Conservation (phyloP, 1,284 basidiomycete species). For the Moesziomyces sp. region DNA sequence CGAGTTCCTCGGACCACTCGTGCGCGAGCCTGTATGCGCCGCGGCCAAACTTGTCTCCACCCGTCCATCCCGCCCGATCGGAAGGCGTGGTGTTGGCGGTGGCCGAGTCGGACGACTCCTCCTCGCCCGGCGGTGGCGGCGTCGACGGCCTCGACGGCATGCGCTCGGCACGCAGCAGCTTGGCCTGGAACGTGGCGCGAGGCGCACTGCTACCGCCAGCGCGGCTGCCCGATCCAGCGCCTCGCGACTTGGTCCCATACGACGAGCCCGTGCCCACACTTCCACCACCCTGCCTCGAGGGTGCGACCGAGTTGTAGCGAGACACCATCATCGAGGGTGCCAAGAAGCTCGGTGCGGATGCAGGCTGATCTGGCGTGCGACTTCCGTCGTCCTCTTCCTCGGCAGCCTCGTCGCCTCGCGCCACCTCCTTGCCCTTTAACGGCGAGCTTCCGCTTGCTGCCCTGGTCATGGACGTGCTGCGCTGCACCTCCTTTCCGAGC, state of each 20-base stretch:
- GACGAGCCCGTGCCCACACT: constrained; percentile 37
- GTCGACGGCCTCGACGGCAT: constrained; percentile 44
- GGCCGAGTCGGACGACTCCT: constrained; percentile 31
- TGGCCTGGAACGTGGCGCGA: constrained; percentile 44
- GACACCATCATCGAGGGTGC: constrained; percentile 35
- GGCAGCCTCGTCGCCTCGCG: constrained; percentile 14
- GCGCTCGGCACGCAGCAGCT: constrained; percentile 40
- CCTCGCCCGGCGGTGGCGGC: constrained; percentile 25
- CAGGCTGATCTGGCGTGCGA: constrained; percentile 26
- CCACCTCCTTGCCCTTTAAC: constrained; percentile 29
- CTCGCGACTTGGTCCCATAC: constrained; percentile 32
- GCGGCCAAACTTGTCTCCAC: constrained; percentile 45
- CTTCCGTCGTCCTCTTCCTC: constrained; percentile 12
- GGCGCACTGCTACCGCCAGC: constrained; percentile 31
- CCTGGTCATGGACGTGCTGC: constrained; percentile 14
- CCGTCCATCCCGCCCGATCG: constrained; percentile 46
- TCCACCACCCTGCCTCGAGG: constrained; percentile 41
- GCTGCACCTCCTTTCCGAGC: constrained; percentile 21
- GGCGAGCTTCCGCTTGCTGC: constrained; percentile 27
- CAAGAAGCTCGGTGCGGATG: constrained; percentile 34
- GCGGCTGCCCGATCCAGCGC: constrained; percentile 21
- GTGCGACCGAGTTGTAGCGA: constrained; percentile 37
- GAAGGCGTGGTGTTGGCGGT: constrained; percentile 33
- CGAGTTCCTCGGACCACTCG: constrained; percentile 40
- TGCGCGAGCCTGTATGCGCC: constrained; percentile 37